Percentiles rank a stretch among this genome's conserved stretches.
Conservation (phyloP, 148 eudicot genomes). For the Agrostemma githago region DNA sequence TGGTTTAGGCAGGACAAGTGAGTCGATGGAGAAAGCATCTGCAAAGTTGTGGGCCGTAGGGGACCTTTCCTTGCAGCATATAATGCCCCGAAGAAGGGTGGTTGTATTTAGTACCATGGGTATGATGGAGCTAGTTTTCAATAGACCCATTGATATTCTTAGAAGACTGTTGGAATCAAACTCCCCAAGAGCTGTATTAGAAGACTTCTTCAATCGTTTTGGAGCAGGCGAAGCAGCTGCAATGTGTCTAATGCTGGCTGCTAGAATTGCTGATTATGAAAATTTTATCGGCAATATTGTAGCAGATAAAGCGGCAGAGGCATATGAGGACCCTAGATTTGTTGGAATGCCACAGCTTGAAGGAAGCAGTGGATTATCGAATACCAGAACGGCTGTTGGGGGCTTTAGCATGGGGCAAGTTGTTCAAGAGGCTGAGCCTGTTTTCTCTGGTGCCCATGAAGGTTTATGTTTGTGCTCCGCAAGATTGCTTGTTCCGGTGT, state of each 20-base stretch:
- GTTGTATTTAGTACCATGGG: slow-evolving; percentile 98
- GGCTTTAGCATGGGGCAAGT: slow-evolving; percentile 99
- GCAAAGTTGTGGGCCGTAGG: slow-evolving; percentile 90
- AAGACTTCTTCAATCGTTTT: slow-evolving; percentile 90
- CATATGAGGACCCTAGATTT: slow-evolving; percentile 92
- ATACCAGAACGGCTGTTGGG: slow-evolving; percentile 71
- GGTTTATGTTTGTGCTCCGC: slow-evolving; percentile 92
- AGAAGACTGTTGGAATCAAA: slow-evolving; percentile 89
- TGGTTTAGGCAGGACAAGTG: slow-evolving; percentile 55
- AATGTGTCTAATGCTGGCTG: slow-evolving; percentile 91
- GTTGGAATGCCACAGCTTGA: slow-evolving; percentile 96
- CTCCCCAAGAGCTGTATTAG: slow-evolving; percentile 74
- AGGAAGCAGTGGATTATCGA: slow-evolving; percentile 75
- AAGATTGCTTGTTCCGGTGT: slow-evolving; percentile 84
- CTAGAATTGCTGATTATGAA: slow-evolving; percentile 65
- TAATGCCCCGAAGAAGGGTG: slow-evolving; percentile 81
- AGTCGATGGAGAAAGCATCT: slow-evolving; percentile 63
- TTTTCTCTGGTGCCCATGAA: slow-evolving; percentile 95
- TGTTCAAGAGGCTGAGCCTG: slow-evolving; percentile 95
- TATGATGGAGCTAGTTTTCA: slow-evolving; percentile 94
- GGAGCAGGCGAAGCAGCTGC: slow-evolving; percentile 96
- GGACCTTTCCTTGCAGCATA: slow-evolving; percentile 89
- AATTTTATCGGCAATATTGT: slow-evolving; percentile 65
- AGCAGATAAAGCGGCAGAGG: slow-evolving; percentile 94
- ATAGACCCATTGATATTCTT: slow-evolving; percentile 87